Conservation (phyloP, 176 grass and related monocot genomes). For the Guadua angustifolia region DNA sequence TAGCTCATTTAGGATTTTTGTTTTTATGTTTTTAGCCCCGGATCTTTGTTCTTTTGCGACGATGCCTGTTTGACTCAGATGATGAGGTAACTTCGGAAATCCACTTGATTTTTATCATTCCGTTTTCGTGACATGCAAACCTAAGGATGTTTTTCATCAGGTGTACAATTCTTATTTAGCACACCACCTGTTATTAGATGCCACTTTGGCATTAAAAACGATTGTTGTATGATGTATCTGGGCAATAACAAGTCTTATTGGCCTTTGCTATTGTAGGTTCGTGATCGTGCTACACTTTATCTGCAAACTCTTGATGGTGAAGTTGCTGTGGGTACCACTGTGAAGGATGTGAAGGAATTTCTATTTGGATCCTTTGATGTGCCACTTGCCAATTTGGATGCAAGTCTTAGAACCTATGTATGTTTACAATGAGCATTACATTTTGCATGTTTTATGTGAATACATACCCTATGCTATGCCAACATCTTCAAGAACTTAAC, state of each 20-base stretch:
- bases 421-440: constrained; percentile 36
- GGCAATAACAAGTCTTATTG: constrained; percentile 24
- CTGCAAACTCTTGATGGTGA: constrained; percentile 78
- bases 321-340: constrained; percentile 58
- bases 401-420: constrained; percentile 90
- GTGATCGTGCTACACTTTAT: constrained; percentile 95
- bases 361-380: constrained; percentile 96
- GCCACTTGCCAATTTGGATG: constrained; percentile 92
- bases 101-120: constrained; percentile 9
- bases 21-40: constrained; percentile 63
- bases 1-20: constrained; percentile 41
- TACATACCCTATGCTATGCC: constrained; percentile 27
- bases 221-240: constrained; percentile 27
- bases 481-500: constrained; percentile 46
- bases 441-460: constrained; percentile 21
- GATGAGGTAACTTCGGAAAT: constrained; percentile 70
- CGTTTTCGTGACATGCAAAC: constrained; percentile 13
- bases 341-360: constrained; percentile 83
- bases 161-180: constrained; percentile 32
- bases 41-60: constrained; percentile 95
- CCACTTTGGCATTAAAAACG: background rate
- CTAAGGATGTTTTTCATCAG: constrained; percentile 26
- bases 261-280: constrained; percentile 67
- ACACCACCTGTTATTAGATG: constrained; percentile 20
- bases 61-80: constrained; percentile 96